These are phyloP conservation scores for Vigna trinervia DNA, from an alignment of 306 rosid genomes.

Conservation along the genomic window DNA sequence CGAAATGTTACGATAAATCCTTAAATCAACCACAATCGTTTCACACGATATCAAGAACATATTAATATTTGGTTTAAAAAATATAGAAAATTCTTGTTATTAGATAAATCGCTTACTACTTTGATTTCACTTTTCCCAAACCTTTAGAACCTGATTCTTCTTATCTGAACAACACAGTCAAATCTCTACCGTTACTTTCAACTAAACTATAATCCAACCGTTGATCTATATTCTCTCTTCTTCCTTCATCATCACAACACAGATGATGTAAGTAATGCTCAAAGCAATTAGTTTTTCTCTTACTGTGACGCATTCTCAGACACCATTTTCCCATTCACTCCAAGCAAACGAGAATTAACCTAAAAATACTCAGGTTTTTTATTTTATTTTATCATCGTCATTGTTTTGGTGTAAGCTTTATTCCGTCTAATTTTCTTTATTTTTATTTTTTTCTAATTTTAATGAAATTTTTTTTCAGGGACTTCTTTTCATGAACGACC, in stretches of 20 bases:
- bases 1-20: too few relatives aligned
- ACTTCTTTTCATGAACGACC: conserved; percentile 41
- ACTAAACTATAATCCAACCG: conserved; percentile 12
- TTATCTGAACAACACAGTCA: background rate
- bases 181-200: conserved; percentile 28
- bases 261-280: background rate
- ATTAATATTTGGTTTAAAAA: too few relatives aligned
- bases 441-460: background rate
- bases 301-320: background rate
- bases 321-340: conserved; percentile 6
- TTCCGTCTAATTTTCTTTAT: background rate
- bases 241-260: background rate
- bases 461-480: background rate
- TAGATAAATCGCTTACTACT: background rate
- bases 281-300: background rate
- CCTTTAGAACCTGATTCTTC: background rate
- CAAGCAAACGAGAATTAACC: background rate
- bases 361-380: background rate
- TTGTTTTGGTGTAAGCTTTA: background rate
- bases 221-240: background rate
- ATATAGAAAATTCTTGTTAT: too few relatives aligned
- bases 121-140: background rate
- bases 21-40: too few relatives aligned
- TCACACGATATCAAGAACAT: too few relatives aligned
- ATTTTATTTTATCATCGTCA: background rate